These are phyloP conservation scores for Dioszegia crocea DNA, from an alignment of 768 basidiomycete genomes.

Conservation along the genomic window DNA sequence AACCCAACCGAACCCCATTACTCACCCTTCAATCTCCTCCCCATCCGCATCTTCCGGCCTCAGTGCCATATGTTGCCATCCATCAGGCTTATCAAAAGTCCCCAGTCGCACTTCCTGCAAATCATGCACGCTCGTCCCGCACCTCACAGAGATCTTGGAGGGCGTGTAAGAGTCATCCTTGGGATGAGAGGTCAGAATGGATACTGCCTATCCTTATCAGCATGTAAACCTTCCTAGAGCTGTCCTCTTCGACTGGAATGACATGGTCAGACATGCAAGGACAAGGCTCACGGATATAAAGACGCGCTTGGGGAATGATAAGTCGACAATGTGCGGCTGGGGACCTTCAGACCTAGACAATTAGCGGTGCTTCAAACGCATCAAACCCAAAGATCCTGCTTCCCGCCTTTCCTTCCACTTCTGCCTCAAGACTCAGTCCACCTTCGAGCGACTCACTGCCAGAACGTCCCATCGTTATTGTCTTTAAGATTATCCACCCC, in stretches of 20 bases:
- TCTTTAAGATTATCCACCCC: slow-evolving; percentile 88
- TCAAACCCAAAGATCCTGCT: no score
- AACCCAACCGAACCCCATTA: no score
- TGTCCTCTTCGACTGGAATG: no score
- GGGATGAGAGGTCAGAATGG: slow-evolving; percentile 45
- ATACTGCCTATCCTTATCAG: slow-evolving; percentile 29
- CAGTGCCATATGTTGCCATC: slow-evolving; percentile 65
- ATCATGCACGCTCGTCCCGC: slow-evolving; percentile 85
- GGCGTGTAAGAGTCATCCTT: slow-evolving; percentile 97
- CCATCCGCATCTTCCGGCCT: slow-evolving; percentile 53
- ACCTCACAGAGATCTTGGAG: slow-evolving; percentile 79
- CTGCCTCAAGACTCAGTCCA: no score
- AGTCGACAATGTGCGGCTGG: slow-evolving; percentile 91
- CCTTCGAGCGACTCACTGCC: slow-evolving; percentile 74
- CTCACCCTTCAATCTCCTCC: slow-evolving; percentile 70
- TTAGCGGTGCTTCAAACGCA: no score
- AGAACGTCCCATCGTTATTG: slow-evolving; percentile 84
- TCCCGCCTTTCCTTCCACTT: no score
- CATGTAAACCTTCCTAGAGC: no score
- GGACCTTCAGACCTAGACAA: slow-evolving; percentile 67
- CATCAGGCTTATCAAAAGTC: slow-evolving; percentile 83
- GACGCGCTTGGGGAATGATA: slow-evolving; percentile 87
- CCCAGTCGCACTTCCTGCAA: slow-evolving; percentile 78
- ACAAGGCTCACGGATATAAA: slow-evolving; percentile 69
- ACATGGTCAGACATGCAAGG: not conserved